These are phyloP conservation scores for Echium plantagineum DNA, from an alignment of 257 asterid species.

Conservation along the genomic window DNA sequence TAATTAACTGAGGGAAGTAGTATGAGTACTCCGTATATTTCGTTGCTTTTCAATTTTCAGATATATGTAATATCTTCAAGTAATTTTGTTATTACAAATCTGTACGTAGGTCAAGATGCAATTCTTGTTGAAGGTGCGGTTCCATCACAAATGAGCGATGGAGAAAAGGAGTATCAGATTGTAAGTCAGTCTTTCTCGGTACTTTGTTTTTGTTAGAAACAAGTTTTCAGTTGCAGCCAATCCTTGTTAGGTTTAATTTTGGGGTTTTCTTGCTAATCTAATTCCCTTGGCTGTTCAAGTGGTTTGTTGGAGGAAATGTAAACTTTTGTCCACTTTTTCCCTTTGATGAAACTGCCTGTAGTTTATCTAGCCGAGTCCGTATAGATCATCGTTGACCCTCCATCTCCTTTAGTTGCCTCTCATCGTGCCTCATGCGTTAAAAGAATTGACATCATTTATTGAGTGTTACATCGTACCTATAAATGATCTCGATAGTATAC, in stretches of 20 bases:
- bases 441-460: too few relatives aligned
- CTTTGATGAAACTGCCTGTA: too few relatives aligned
- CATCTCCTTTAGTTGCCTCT: too few relatives aligned
- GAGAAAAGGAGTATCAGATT: not conserved
- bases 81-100: constrained; percentile 2
- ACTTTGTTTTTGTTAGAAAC: not conserved
- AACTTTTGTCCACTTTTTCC: not conserved
- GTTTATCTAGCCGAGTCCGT: too few relatives aligned
- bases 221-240: not conserved
- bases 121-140: constrained; percentile 83
- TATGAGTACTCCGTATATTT: not conserved
- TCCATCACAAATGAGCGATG: constrained; percentile 67
- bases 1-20: not conserved
- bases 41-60: not conserved
- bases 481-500: too few relatives aligned
- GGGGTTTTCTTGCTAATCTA: not conserved
- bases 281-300: not conserved
- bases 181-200: not conserved
- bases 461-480: too few relatives aligned
- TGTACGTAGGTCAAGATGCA: constrained; percentile 79
- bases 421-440: too few relatives aligned
- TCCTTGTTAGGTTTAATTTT: not conserved
- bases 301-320: not conserved
- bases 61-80: not conserved
- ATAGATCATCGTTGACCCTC: too few relatives aligned